These are phyloP conservation scores for Scleroderma citrinum DNA, from an alignment of 768 basidiomycete genomes.

Conservation along the genomic window DNA sequence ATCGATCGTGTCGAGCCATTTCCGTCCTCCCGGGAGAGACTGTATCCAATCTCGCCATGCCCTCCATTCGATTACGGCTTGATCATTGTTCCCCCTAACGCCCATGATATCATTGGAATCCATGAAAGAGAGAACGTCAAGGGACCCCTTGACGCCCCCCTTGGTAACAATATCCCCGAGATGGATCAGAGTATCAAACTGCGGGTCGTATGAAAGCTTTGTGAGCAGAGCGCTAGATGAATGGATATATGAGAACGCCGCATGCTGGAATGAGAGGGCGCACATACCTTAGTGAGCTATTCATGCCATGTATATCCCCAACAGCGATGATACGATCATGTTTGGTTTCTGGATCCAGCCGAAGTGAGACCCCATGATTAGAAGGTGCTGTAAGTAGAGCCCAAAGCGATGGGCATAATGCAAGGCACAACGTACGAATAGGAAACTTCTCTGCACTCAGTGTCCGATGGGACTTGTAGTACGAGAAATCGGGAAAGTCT, in stretches of 20 bases:
- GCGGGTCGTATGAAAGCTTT: slow-evolving; percentile 53
- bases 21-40: slow-evolving; percentile 31
- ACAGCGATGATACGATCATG: slow-evolving; percentile 62
- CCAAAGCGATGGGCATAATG: background rate
- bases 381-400: background rate
- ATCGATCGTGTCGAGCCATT: slow-evolving; percentile 55
- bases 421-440: slow-evolving; percentile 34
- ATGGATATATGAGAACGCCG: slow-evolving; percentile 3
- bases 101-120: slow-evolving; percentile 58
- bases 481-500: slow-evolving; percentile 54
- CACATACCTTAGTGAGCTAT: slow-evolving; percentile 52
- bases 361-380: too few species aligned
- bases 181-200: slow-evolving; percentile 67
- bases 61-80: slow-evolving; percentile 85
- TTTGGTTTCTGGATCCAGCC: slow-evolving; percentile 37
- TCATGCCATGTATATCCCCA: slow-evolving; percentile 89
- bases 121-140: slow-evolving; percentile 62
- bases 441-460: slow-evolving; percentile 49
- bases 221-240: slow-evolving; percentile 52
- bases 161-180: slow-evolving; percentile 81
- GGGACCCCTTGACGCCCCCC: slow-evolving; percentile 52
- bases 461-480: slow-evolving; percentile 37
- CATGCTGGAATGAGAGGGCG: too few species aligned
- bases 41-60: slow-evolving; percentile 80
- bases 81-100: slow-evolving; percentile 94